Base-by-base conservation (phyloP, 192 early-diverging fungal genomes). In the Lunasporangiospora selenospora region DNA sequence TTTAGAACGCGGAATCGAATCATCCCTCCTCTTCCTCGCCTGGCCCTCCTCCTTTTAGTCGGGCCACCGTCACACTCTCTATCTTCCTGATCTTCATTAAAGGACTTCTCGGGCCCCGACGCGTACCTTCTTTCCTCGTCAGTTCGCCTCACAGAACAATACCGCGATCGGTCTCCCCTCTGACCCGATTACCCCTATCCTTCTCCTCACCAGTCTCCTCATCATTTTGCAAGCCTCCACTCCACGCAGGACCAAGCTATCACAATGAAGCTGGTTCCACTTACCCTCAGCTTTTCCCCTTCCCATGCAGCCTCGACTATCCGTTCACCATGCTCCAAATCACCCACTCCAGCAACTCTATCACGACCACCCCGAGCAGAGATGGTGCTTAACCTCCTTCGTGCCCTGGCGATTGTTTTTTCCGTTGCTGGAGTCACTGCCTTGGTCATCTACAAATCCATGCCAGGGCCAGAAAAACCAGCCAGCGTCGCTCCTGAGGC, bases 301-400 rank as follows among this genome's bases (percentile, higher is more conserved):
- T 27, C 19, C 12, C 32, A 43, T 8, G 33, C 36, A 8, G n/a
- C 59, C 5, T 36, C 34, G 12, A 44, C 38, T 2, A 24, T 54
- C 15, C 53, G 41, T 8, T 73, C 67, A 23, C 67, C 67, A 63
- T 73, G 67, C n/a, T 46, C 49, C 29, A 73, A 57, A 33, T 73
- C 67, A 21, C 59, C 67, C 15, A 73, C 67, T 3, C 67, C 67
- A 13, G 67, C 67, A 10, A 62, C 67, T 13, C 54, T 73, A 12
- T 33, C 33, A 3, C 67, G 67, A n/a, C 60, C 67, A 21, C 59
- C 59, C 12, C 52, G 54, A 7, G 58, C 67, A 39, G 60, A 62
- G 34, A 62, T 48, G 0, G 41, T 62, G n/a, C 16, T 73, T 46
- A 73, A 50, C 33, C 23, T 73, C 15, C 32, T 57, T 9, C 59